Evolutionary conservation across 345 rosid species (phyloP), one percentile per base, ranked within the genome.

Genomic region (Moricandia arvensis): DNA sequence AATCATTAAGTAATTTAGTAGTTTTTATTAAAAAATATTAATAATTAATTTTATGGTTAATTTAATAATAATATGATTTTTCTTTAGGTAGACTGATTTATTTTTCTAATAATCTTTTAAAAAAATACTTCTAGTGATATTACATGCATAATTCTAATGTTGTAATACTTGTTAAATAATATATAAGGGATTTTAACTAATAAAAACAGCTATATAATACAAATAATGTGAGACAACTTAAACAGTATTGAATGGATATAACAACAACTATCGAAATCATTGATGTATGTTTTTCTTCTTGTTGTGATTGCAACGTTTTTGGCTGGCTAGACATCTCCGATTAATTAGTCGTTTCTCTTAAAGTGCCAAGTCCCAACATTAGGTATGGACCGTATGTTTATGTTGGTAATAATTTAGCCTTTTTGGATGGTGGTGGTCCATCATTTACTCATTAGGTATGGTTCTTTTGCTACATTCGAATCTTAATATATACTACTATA

Each of bases 391-490:
- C 63, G 55, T 68, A 16, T 60, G 29, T 49, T 68, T 26, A 60
- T 68, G 68, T 75, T 68, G 68, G 73, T 47, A 47, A 60, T 75
- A 45, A 75, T 68, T 49, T 16, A 8, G 41, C 24, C 7, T 34
- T 68, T 47, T 60, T 60, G 15, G 47, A 68, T 68, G 26, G 74
- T 60, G 74, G 79, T 47, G 53, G 53, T 47, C 53, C 53, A n/a
- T 47, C 53, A 47, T 29, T 68, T 68, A 73, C 62, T 60, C 11
- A 60, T 75, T 59, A 47, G 47, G 68, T 67, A 59, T 34, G 37
- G 72, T 21, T 66, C 24, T 55, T 43, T 74, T 73, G 71, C 53
- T 64, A 54, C 63, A 54, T 64, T 63, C 30, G 38, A 72, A 34
- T 63, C 18, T 47, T 47, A 72, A 13, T 18, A 18, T 3, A 60